phyloP scores from a whole-genome alignment of 2,329 filamentous ascomycete species.

The Amauroascus niger region DNA sequence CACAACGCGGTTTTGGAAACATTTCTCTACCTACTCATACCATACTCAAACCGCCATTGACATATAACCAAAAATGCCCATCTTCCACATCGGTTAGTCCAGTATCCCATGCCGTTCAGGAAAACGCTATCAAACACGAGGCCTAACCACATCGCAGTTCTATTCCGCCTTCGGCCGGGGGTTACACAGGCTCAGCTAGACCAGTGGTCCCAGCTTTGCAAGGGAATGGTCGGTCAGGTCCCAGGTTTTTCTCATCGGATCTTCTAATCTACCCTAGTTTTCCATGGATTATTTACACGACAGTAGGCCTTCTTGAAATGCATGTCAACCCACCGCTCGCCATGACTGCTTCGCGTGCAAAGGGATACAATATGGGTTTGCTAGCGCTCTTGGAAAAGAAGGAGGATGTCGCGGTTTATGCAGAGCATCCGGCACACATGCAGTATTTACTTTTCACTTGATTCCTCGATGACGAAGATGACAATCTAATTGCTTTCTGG shows the following conservation, averaged over 20 bases:
- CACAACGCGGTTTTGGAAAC: too few species aligned
- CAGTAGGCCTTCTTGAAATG: conserved; percentile 27
- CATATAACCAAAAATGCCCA: conserved; percentile 25
- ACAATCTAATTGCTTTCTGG: conserved; percentile 3
- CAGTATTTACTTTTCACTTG: conserved; percentile 26
- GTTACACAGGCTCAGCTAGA: conserved; percentile 28
- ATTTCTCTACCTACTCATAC: not conserved
- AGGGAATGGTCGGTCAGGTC: conserved; percentile 36
- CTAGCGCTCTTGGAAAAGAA: conserved; percentile 38
- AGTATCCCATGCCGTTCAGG: too few species aligned
- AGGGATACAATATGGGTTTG: conserved; percentile 40
- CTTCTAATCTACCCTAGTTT: not conserved
- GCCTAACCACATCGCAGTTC: conserved; percentile 24
- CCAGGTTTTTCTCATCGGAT: conserved; percentile 25
- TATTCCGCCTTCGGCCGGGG: conserved; percentile 37
- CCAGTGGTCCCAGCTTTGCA: conserved; percentile 25
- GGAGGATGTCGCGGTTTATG: conserved; percentile 37
- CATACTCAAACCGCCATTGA: not conserved
- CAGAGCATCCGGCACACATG: conserved; percentile 38
- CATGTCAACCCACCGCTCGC: conserved; percentile 31
- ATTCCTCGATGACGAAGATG: not conserved
- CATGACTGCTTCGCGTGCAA: conserved; percentile 34
- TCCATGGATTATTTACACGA: not conserved
- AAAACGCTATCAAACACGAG: too few species aligned
- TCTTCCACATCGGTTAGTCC: conserved; percentile 34